phyloP scores from a whole-genome alignment of 2,329 filamentous ascomycete species.

The Cadophora sp. region DNA sequence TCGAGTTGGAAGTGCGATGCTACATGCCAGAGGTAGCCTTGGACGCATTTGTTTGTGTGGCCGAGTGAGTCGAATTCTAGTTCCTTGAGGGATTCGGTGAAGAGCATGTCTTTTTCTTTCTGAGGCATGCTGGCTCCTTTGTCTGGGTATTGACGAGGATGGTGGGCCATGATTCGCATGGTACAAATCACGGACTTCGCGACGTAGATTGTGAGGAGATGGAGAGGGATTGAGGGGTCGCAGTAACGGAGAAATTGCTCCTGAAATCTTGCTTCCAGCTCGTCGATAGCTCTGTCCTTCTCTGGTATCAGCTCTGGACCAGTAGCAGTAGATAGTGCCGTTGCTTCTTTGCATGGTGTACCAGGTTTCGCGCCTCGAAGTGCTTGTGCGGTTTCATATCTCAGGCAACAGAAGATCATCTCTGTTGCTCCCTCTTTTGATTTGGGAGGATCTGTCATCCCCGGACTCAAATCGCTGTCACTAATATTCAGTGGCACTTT shows the following conservation, averaged over 20 bases:
- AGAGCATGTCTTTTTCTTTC: constrained; percentile 44
- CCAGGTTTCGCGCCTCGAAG: constrained; percentile 29
- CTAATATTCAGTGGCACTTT: constrained; percentile 60
- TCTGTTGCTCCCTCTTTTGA: constrained; percentile 54
- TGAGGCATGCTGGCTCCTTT: constrained; percentile 42
- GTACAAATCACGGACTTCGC: constrained; percentile 41
- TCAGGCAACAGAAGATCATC: constrained; percentile 51
- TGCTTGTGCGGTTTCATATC: constrained; percentile 45
- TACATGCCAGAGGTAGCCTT: constrained; percentile 46
- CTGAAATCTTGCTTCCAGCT: constrained; percentile 45
- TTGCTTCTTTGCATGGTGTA: constrained; percentile 6
- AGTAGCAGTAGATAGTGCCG: background rate
- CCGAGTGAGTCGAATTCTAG: constrained; percentile 45
- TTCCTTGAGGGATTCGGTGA: constrained; percentile 47
- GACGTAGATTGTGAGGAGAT: constrained; percentile 42
- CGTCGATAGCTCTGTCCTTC: constrained; percentile 42
- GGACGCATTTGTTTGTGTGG: constrained; percentile 39
- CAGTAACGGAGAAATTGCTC: constrained; percentile 50
- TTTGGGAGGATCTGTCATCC: constrained; percentile 48
- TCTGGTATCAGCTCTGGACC: constrained; percentile 25
- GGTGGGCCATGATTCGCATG: constrained; percentile 44
- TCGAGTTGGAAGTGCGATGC: constrained; percentile 46
- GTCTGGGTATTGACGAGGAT: constrained; percentile 42
- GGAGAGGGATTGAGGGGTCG: constrained; percentile 50
- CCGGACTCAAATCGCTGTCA: constrained; percentile 57